Evolutionary conservation across 768 basidiomycete genomes (phyloP), one percentile per base, ranked within the genome.

Genomic region (Holtermannia corniformis): DNA sequence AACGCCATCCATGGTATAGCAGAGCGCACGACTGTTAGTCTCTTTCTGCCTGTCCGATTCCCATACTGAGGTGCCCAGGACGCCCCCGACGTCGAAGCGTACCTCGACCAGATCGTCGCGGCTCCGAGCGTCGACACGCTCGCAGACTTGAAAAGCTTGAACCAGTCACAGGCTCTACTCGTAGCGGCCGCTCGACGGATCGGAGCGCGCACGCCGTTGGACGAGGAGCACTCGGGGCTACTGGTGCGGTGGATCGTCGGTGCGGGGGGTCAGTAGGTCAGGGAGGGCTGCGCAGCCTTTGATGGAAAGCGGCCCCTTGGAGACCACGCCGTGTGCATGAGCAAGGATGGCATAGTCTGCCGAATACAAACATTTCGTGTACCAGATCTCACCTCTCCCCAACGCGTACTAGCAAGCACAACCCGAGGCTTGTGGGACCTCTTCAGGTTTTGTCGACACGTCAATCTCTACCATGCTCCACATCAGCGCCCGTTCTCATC

Each of bases 351-450:
- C 32, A 37, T 16, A 37, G 16, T 7, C 32, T 7, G 32, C 32
- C 7, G 32, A 37, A 37, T 7, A 37, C 10, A 7, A 37, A 37
- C 32, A 37, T 37, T 16, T 7, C 7, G 32, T 7, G 32, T 37
- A 37, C 7, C 32, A 16, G 7, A n/a, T 4, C 13, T 49, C 3
- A 21, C 10, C 32, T 16, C 26, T 23, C 16, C 10, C 5, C 4
- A 20, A 7, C 26, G 3, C 24, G n/a, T 41, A 14, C 14, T n/a
- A 71, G 73, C 89, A 93, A 54, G 80, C 80, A 74, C 90, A 93
- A 54, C 82, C 78, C 22, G 89, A 88, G 41, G 88, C 90, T 62
- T 91, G 87, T 41, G 90, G 88, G 11, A 90, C 78, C 45, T 86
- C 79, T 58, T 77, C 78, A 40, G 78, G 66, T 45, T 79, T 74